Evolutionary conservation across 371 early-diverging fungal species (phyloP).

Genomic region (Lichtheimia ornata): DNA sequence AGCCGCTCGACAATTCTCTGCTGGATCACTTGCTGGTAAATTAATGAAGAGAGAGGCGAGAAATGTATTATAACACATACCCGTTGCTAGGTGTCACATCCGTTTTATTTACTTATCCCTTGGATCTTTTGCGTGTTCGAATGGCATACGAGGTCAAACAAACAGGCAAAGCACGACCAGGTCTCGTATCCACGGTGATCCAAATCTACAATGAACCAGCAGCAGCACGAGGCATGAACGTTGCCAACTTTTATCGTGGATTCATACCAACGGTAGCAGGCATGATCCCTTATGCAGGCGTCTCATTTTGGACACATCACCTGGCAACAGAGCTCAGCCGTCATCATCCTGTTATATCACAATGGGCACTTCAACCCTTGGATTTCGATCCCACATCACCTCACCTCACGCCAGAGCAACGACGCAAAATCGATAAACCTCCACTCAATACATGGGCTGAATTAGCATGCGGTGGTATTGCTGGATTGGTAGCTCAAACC

Average conservation of each 20-base stretch:
- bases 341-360: conserved; percentile 33
- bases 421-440: conserved; percentile 26
- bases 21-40: conserved; percentile 82
- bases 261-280: conserved; percentile 89
- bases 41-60: not conserved
- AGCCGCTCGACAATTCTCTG: conserved; percentile 61
- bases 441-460: conserved; percentile 75
- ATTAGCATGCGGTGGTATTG: conserved; percentile 79
- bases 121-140: conserved; percentile 92
- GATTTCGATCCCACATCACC: conserved; percentile 24
- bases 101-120: conserved; percentile 90
- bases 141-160: conserved; percentile 82
- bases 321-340: conserved; percentile 59
- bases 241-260: conserved; percentile 90
- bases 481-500: conserved; percentile 88
- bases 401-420: conserved; percentile 30
- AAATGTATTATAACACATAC: no score
- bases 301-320: conserved; percentile 82
- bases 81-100: conserved; percentile 77
- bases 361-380: conserved; percentile 30
- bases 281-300: conserved; percentile 96
- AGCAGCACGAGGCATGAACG: conserved; percentile 25
- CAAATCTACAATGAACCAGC: conserved; percentile 64
- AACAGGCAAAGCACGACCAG: conserved; percentile 29
- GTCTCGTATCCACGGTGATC: conserved; percentile 34